Conservation (phyloP, 202 grass and related monocot species). For the Zizania palustris region DNA sequence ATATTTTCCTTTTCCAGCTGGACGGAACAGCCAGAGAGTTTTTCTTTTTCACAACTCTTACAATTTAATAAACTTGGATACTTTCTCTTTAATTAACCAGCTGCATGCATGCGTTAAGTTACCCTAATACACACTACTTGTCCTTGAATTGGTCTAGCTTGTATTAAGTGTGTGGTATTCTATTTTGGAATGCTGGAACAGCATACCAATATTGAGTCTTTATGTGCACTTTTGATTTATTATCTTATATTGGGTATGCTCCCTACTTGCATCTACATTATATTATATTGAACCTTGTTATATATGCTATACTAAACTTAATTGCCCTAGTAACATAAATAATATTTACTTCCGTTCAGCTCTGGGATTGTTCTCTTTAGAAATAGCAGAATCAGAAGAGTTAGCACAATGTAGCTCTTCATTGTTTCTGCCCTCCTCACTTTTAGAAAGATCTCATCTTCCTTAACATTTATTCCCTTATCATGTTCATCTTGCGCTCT, state of each 20-base stretch:
- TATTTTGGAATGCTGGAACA: constrained; percentile 23
- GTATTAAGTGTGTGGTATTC: constrained; percentile 2
- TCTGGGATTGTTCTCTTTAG: constrained; percentile 46
- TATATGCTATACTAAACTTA: constrained; percentile 9
- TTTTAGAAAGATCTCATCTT: constrained; percentile 42
- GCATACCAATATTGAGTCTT: constrained; percentile 11
- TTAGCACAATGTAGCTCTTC: constrained; percentile 43
- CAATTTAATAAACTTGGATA: no score
- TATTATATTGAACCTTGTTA: constrained; percentile 11
- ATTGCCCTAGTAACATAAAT: constrained; percentile 17
- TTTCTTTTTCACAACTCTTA: no score
- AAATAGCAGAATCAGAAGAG: constrained; percentile 24
- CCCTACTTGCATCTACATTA: neutral
- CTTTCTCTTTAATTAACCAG: no score
- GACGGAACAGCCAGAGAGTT: no score
- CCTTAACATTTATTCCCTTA: constrained; percentile 31
- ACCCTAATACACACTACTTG: no score
- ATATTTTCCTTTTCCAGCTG: no score
- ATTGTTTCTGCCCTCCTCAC: constrained; percentile 31
- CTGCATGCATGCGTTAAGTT: no score
- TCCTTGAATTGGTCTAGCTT: no score
- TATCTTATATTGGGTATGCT: neutral
- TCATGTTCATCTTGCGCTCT: constrained; percentile 35
- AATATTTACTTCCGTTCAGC: constrained; percentile 37
- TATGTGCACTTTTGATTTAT: constrained; percentile 19